Evolutionary conservation across 768 basidiomycete genomes (phyloP).

Genomic region (Kwoniella heveanensis): DNA sequence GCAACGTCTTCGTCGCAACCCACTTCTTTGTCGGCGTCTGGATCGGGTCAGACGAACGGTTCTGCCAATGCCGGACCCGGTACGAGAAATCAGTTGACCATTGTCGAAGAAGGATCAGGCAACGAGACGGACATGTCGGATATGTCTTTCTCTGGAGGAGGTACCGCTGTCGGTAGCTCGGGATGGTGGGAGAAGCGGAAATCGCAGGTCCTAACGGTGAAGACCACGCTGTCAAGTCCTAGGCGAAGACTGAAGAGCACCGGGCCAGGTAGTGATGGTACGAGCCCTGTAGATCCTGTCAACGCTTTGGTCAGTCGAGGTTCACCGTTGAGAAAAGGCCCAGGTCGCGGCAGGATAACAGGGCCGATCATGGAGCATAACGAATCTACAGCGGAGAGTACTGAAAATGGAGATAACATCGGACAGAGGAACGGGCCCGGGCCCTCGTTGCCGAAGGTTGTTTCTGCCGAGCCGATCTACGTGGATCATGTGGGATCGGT

Average conservation of each 20-base stretch:
- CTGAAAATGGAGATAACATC: background rate
- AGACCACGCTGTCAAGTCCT: slow-evolving; percentile 9
- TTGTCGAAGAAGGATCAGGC: slow-evolving; percentile 22
- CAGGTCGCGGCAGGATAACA: background rate
- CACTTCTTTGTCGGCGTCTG: background rate
- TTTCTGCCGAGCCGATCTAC: slow-evolving; percentile 29
- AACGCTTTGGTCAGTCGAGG: slow-evolving; percentile 4
- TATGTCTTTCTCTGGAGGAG: background rate
- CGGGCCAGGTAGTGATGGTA: slow-evolving; percentile 4
- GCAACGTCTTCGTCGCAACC: background rate
- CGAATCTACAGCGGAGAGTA: slow-evolving; percentile 12
- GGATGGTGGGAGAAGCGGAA: slow-evolving; percentile 36
- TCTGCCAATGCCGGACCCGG: background rate
- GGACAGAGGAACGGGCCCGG: slow-evolving; percentile 2
- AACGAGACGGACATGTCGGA: slow-evolving; percentile 31
- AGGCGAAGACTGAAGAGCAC: slow-evolving; percentile 13
- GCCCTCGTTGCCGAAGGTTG: slow-evolving; percentile 4
- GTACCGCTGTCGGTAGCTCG: slow-evolving; percentile 5
- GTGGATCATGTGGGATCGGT: slow-evolving; percentile 31
- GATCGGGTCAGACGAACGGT: background rate
- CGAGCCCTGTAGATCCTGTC: slow-evolving; percentile 7
- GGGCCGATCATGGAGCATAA: slow-evolving; percentile 10
- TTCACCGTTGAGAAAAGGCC: slow-evolving; percentile 11
- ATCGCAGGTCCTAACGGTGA: slow-evolving; percentile 16
- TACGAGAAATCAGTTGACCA: slow-evolving; percentile 5